Percentiles rank a stretch among this genome's conserved stretches.
phyloP scores from a whole-genome alignment of 768 basidiomycete species.

The Neoboletus brunneissimus region DNA sequence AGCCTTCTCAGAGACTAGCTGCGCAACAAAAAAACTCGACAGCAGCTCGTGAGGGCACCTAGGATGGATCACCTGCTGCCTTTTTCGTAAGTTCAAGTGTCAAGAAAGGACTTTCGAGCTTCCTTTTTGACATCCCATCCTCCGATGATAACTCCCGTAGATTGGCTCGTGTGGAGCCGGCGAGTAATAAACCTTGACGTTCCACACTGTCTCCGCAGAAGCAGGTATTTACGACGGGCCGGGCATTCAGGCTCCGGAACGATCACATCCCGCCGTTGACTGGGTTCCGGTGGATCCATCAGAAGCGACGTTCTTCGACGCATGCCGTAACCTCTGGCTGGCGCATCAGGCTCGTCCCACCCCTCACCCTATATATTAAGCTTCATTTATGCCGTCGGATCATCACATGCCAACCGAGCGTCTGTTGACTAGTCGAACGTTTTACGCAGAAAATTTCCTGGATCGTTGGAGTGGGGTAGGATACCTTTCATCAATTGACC shows the following conservation, averaged over 20 bases:
- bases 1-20: not conserved
- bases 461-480: not conserved
- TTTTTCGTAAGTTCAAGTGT: not conserved
- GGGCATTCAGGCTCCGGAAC: not conserved
- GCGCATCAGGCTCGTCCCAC: not conserved
- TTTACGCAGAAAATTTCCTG: not conserved
- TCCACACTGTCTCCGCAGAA: not conserved
- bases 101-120: not conserved
- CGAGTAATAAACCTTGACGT: not conserved
- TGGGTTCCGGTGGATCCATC: slow-evolving; percentile 1
- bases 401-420: not conserved
- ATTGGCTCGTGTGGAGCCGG: not conserved
- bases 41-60: not conserved
- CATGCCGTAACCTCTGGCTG: not conserved
- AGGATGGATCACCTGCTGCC: not conserved
- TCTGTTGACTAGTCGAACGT: not conserved
- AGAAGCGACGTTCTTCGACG: not conserved
- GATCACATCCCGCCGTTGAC: not conserved
- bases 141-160: not conserved
- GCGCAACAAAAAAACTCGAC: not conserved
- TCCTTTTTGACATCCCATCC: not conserved
- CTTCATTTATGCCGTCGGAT: not conserved
- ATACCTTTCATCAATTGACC: not conserved
- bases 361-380: not conserved
- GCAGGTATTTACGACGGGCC: not conserved